Base-by-base conservation (phyloP, 2,329 filamentous ascomycete genomes). In the Lachnellula cervina region DNA sequence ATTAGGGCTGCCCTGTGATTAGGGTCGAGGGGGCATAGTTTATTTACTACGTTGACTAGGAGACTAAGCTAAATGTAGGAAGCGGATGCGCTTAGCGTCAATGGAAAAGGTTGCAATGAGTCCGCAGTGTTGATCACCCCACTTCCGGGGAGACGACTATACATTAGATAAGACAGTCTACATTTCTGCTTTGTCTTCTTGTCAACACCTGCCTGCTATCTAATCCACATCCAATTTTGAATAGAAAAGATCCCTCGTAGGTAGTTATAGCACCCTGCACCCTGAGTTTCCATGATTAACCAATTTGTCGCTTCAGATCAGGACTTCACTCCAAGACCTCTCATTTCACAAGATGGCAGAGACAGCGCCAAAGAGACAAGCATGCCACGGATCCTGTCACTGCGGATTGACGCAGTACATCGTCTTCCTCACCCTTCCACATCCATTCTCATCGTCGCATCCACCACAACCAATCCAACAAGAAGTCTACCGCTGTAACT, bases 391-490 rank as follows among this genome's bases (percentile, higher is more conserved):
- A 40, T 77, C 74, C 16, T 78, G 76, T 62, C 76, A 77, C 62
- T 78, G 76, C 66, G 74, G 74, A 50, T 57, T 64, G 32, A 71
- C 72, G n/a, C 67, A 70, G 54, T 79, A 77, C 60, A 67, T 75
- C 55, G 62, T 73, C 62, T 72, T 70, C 50, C 69, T 78, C 47
- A 72, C 66, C n/a, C 67, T 77, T 19, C 75, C 76, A 54, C 57
- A 59, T 54, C 57, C 54, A 61, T 59, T 56, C 54, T 59, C 57
- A 47, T 56, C 57, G 42, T 59, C 57, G 52, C 25, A 56, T 50
- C 59, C 56, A 42, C 55, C 58, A 49, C 56, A 54, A 2, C 49
- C 49, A 34, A 56, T 11, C 43, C 35, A 49, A 52, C 56, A 58
- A 52, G 53, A 57, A 52, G n/a, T 60, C 54, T 59, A 59, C 49